Evolutionary conservation across 148 eudicot genomes (phyloP).

Genomic region (Tetragonia tetragonoides): DNA sequence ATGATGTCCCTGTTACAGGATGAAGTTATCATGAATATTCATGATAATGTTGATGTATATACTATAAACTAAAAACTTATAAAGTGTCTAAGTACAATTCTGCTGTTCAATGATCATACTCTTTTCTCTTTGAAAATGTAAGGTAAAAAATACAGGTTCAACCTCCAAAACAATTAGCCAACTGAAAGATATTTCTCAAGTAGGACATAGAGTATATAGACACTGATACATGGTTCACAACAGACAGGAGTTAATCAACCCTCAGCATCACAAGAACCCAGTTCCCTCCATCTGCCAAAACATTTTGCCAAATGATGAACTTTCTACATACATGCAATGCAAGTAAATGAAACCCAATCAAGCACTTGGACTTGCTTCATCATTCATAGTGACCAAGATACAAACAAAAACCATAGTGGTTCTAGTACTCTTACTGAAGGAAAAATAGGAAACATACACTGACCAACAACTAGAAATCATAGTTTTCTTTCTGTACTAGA

Average conservation of each 20-base stretch:
- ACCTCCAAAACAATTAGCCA: slow-evolving; percentile 6
- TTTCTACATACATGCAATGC: background rate
- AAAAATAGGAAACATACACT: background rate
- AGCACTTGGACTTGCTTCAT: background rate
- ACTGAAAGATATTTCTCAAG: background rate
- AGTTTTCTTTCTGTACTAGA: background rate
- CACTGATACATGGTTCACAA: background rate
- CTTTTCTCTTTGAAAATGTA: background rate
- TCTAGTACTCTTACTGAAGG: background rate
- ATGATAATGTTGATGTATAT: background rate
- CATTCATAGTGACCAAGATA: background rate
- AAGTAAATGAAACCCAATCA: background rate
- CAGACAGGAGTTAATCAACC: background rate
- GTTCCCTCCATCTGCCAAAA: background rate
- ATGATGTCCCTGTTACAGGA: slow-evolving; percentile 12
- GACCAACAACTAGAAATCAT: too few relatives aligned
- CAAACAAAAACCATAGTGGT: background rate
- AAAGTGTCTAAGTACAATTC: too few relatives aligned
- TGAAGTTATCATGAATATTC: background rate
- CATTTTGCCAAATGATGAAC: background rate
- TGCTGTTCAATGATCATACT: background rate
- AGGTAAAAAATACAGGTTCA: background rate
- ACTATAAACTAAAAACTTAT: too few relatives aligned
- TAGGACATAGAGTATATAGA: background rate
- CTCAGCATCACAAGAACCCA: slow-evolving; percentile 7